Evolutionary conservation across 495 filamentous ascomycete species (phyloP).

Genomic region (Thozetella sp.): DNA sequence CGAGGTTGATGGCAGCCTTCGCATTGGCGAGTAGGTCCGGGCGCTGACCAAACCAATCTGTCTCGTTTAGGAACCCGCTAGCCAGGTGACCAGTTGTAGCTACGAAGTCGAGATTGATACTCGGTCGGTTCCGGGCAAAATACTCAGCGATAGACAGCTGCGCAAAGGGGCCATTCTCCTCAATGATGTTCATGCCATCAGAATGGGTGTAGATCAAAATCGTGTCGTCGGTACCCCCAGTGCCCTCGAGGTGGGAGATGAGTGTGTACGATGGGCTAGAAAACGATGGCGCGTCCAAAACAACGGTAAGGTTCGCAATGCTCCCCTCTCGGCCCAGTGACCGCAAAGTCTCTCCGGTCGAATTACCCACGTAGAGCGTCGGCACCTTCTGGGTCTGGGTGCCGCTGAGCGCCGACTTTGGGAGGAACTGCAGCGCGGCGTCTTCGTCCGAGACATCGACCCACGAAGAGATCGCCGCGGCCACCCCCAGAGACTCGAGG

Average conservation of each 20-base stretch:
- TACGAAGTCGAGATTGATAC: neutral
- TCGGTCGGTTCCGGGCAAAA: neutral
- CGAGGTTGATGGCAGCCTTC: neutral
- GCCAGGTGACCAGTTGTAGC: neutral
- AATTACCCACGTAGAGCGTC: neutral
- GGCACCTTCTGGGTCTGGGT: neutral
- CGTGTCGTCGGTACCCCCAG: neutral
- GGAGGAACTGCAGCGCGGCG: neutral
- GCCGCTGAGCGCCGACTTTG: neutral
- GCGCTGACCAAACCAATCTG: neutral
- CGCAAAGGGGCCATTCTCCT: neutral
- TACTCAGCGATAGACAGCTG: neutral
- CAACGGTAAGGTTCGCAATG: neutral
- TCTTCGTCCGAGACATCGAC: neutral
- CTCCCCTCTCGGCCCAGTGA: neutral
- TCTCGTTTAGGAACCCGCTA: neutral
- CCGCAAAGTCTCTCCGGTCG: neutral
- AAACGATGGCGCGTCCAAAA: neutral
- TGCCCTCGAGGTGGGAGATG: neutral
- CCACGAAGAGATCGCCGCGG: neutral
- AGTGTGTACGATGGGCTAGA: neutral
- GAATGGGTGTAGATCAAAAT: neutral
- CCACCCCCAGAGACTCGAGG: neutral
- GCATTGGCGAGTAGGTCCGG: neutral
- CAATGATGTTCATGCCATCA: neutral